Evolutionary conservation across 2,329 filamentous ascomycete genomes (phyloP).

Genomic region (Xylaria sp.): DNA sequence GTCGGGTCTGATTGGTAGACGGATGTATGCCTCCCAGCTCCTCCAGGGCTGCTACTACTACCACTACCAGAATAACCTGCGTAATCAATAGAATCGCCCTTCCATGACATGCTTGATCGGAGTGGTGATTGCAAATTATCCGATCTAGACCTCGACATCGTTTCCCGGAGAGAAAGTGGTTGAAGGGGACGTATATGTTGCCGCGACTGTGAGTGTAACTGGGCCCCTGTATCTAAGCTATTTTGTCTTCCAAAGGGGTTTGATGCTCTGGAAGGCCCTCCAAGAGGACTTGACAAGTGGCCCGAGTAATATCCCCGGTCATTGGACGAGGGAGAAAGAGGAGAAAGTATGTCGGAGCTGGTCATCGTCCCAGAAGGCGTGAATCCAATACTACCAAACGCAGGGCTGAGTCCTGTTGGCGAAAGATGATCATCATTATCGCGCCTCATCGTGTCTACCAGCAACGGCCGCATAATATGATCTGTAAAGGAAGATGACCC

Average conservation of each 20-base stretch:
- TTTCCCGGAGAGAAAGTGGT: slow-evolving; percentile 68
- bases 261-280: slow-evolving; percentile 60
- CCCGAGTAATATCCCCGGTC: slow-evolving; percentile 66
- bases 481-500: slow-evolving; percentile 63
- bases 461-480: slow-evolving; percentile 73
- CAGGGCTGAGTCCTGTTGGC: slow-evolving; percentile 73
- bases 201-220: slow-evolving; percentile 58
- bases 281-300: slow-evolving; percentile 61
- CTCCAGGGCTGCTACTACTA: slow-evolving; percentile 59
- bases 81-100: slow-evolving; percentile 69
- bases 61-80: slow-evolving; percentile 60
- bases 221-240: slow-evolving; percentile 59
- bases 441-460: slow-evolving; percentile 74
- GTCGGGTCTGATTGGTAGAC: slow-evolving; percentile 64
- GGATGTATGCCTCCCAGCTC: slow-evolving; percentile 60
- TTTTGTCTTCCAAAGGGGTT: slow-evolving; percentile 65
- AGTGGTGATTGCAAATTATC: slow-evolving; percentile 70
- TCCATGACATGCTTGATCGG: slow-evolving; percentile 72
- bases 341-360: slow-evolving; percentile 66
- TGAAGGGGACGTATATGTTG: slow-evolving; percentile 65
- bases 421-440: slow-evolving; percentile 74
- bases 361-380: slow-evolving; percentile 63
- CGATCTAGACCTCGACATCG: slow-evolving; percentile 66
- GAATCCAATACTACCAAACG: slow-evolving; percentile 75
- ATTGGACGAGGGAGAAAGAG: slow-evolving; percentile 64